phyloP scores from a whole-genome alignment of 805 yeast species.

The Tetrapisispora phaffii region DNA sequence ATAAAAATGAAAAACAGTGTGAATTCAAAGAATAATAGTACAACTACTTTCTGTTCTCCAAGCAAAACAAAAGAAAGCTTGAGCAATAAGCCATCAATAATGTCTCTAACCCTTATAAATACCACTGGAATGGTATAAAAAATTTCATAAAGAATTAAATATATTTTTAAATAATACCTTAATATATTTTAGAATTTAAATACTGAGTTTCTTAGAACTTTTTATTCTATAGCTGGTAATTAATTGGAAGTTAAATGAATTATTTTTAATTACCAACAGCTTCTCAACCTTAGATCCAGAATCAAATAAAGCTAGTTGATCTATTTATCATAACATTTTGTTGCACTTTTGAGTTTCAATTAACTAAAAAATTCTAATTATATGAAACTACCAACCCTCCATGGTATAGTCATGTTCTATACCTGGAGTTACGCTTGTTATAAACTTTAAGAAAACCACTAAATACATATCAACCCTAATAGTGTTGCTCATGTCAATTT shows the following conservation, averaged over 20 bases:
- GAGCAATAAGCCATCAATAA: slow-evolving; percentile 16
- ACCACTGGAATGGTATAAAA: slow-evolving; percentile 5
- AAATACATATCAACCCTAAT: slow-evolving; percentile 87
- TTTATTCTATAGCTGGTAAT: neutral
- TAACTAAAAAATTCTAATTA: neutral
- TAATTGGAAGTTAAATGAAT: too few species aligned
- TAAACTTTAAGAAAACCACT: slow-evolving; percentile 82
- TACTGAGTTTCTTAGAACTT: too few species aligned
- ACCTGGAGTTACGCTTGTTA: slow-evolving; percentile 95
- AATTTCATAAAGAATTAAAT: neutral
- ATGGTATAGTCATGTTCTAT: slow-evolving; percentile 97
- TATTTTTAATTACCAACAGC: too few species aligned
- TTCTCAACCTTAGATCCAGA: too few species aligned
- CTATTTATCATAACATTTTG: too few species aligned
- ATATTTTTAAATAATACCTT: neutral
- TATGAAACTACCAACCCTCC: slow-evolving; percentile 63
- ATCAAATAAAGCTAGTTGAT: too few species aligned
- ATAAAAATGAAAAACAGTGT: neutral
- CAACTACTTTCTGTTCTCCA: slow-evolving; percentile 3
- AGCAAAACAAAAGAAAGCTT: neutral
- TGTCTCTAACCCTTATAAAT: slow-evolving; percentile 11
- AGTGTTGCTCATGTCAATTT: slow-evolving; percentile 33
- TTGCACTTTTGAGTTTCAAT: too few species aligned
- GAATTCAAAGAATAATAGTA: neutral
- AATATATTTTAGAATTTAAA: too few species aligned